Percentiles rank a stretch among this genome's conserved stretches.
Conservation (phyloP, 1,139 yeast genomes). For the Pichia sp. region DNA sequence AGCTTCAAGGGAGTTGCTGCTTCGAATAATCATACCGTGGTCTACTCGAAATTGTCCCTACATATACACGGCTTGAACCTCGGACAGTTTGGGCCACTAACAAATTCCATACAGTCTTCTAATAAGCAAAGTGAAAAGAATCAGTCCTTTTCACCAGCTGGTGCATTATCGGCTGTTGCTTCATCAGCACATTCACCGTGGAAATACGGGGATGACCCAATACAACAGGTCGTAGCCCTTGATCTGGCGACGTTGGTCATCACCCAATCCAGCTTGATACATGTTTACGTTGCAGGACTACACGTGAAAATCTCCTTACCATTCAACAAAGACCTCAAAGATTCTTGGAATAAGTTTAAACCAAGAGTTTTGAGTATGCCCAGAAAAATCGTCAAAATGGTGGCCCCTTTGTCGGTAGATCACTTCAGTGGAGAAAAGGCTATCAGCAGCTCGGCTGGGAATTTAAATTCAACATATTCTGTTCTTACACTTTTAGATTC, state of each 20-base stretch:
- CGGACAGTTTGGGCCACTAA: constrained; percentile 76
- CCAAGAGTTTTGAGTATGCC: constrained; percentile 35
- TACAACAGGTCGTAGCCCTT: constrained; percentile 59
- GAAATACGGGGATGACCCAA: constrained; percentile 37
- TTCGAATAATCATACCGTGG: constrained; percentile 70
- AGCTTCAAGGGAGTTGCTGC: constrained; percentile 55
- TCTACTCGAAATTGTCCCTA: constrained; percentile 48
- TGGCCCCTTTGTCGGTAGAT: constrained; percentile 6
- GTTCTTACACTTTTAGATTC: constrained; percentile 13
- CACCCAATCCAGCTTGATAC: constrained; percentile 55
- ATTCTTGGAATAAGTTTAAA: constrained; percentile 49
- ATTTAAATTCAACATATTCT: constrained; percentile 11
- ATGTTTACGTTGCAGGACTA: constrained; percentile 55
- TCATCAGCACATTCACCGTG: constrained; percentile 35
- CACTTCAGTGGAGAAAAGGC: background rate
- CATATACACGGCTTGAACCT: constrained; percentile 77
- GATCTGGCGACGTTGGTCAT: constrained; percentile 70
- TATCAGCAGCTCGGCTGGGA: constrained; percentile 1
- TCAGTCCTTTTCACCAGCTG: background rate
- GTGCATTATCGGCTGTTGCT: constrained; percentile 21
- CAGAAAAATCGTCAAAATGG: constrained; percentile 11
- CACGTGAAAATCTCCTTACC: constrained; percentile 49
- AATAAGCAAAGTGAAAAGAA: background rate
- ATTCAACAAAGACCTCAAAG: constrained; percentile 32
- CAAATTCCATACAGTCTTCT: constrained; percentile 10